A percentile compares a stretch with the other conserved stretches of the same genome.
These are phyloP conservation scores for Aaosphaeria arxii DNA, from an alignment of 2,329 filamentous ascomycete genomes.

Conservation along the genomic window DNA sequence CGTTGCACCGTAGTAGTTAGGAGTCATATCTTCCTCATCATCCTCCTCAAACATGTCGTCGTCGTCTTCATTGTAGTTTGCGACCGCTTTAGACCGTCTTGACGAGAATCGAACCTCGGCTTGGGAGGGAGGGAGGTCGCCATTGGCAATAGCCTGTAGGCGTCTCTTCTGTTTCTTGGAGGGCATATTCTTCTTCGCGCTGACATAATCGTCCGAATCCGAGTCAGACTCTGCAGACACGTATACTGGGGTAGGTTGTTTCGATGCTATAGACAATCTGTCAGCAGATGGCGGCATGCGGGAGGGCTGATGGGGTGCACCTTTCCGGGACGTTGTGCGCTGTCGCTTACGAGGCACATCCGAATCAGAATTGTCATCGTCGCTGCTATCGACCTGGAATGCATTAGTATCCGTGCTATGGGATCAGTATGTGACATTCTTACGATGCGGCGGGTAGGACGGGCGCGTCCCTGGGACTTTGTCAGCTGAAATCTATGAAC, in stretches of 20 bases:
- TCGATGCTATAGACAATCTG: constrained; percentile 52
- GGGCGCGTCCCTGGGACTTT: constrained; percentile 53
- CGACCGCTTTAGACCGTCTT: constrained; percentile 73
- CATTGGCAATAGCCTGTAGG: constrained; percentile 62
- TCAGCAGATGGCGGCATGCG: neutral
- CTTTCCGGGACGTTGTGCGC: constrained; percentile 61
- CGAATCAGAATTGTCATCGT: constrained; percentile 69
- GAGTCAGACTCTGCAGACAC: constrained; percentile 63
- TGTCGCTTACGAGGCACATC: constrained; percentile 61
- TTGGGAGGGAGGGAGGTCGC: constrained; percentile 60
- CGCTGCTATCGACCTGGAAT: constrained; percentile 57
- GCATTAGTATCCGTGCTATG: constrained; percentile 5
- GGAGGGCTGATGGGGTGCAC: constrained; percentile 44
- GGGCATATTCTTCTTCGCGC: constrained; percentile 62
- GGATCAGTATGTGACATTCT: constrained; percentile 19
- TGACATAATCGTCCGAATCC: constrained; percentile 67
- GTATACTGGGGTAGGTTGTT: constrained; percentile 48
- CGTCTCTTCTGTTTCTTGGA: constrained; percentile 75
- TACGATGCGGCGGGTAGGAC: constrained; percentile 61
- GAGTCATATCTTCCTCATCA: constrained; percentile 60
- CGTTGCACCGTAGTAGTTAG: constrained; percentile 67
- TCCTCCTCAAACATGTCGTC: constrained; percentile 56
- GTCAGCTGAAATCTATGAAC: constrained; percentile 28
- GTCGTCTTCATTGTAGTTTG: constrained; percentile 67
- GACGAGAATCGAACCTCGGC: constrained; percentile 90